Conservation (phyloP, 495 filamentous ascomycete species). For the Penicillium crystallinum region DNA sequence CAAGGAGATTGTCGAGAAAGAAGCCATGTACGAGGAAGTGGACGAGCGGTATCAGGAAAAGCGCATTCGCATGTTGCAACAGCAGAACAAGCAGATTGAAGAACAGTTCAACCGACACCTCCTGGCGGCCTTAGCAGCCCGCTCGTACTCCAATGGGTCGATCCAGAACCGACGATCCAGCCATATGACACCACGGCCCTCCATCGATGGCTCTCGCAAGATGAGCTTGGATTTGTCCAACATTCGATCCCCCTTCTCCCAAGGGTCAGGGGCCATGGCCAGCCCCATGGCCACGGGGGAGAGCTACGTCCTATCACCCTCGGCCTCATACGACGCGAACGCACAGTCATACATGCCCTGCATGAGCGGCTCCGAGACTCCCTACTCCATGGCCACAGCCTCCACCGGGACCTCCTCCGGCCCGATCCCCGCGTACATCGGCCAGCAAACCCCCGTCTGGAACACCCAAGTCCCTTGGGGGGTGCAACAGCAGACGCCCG, state of each 20-base stretch:
- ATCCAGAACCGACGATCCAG: conserved; percentile 22
- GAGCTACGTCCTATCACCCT: conserved; percentile 30
- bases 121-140: conserved; percentile 28
- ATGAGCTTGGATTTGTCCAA: conserved; percentile 40
- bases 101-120: conserved; percentile 40
- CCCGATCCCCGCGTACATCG: conserved; percentile 30
- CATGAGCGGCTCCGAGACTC: conserved; percentile 11
- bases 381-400: conserved; percentile 12
- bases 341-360: conserved; percentile 25
- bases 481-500: conserved; percentile 23
- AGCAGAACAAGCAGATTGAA: conserved; percentile 40
- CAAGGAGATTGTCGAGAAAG: conserved; percentile 81
- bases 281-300: conserved; percentile 22
- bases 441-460: conserved; percentile 19
- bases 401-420: conserved; percentile 9
- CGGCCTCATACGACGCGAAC: conserved; percentile 20
- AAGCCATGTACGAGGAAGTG: conserved; percentile 97
- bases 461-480: conserved; percentile 22
- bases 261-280: conserved; percentile 20
- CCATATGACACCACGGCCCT: conserved; percentile 21
- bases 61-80: conserved; percentile 39
- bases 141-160: conserved; percentile 7
- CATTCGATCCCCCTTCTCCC: conserved; percentile 28
- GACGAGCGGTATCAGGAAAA: conserved; percentile 60
- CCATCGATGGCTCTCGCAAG: conserved; percentile 29